Percentiles rank a stretch among this genome's conserved stretches.
phyloP scores from a whole-genome alignment of 768 basidiomycete genomes.

The Asterophora parasitica region DNA sequence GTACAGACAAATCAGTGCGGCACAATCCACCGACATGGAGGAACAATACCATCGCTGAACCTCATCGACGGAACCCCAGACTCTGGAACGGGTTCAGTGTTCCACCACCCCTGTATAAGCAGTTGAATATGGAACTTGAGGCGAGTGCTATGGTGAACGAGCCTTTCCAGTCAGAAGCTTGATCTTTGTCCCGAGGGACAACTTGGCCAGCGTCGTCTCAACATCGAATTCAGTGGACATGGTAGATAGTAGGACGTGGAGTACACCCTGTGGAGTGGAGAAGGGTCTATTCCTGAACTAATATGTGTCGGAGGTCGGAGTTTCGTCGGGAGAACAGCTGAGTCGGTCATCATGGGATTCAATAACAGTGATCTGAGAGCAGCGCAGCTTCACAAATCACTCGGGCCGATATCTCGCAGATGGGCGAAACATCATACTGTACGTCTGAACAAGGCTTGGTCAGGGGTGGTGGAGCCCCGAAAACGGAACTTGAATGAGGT shows the following conservation, averaged over 20 bases:
- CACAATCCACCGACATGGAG: not conserved
- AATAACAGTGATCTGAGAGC: not conserved
- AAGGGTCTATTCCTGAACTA: not conserved
- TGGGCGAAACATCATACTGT: no score
- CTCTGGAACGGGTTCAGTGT: constrained; percentile 37
- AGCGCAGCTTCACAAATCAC: not conserved
- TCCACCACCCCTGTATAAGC: constrained; percentile 40
- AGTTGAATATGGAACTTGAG: not conserved
- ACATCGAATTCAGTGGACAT: constrained; percentile 31
- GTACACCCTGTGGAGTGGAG: no score
- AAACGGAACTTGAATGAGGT: no score
- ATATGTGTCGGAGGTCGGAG: no score
- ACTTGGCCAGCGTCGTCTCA: constrained; percentile 30
- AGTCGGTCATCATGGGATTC: no score
- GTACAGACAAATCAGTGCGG: not conserved
- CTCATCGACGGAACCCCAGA: constrained; percentile 37
- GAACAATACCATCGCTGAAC: constrained; percentile 39
- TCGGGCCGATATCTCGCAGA: no score
- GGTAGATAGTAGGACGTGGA: not conserved
- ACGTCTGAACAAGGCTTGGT: not conserved
- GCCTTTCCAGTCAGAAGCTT: constrained; percentile 41
- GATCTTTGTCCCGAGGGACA: constrained; percentile 37
- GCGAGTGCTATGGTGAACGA: constrained; percentile 4
- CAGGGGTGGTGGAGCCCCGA: no score
- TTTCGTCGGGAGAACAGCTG: constrained; percentile 16